Base-by-base conservation (phyloP, 2,329 filamentous ascomycete species). In the Aaosphaeria arxii region DNA sequence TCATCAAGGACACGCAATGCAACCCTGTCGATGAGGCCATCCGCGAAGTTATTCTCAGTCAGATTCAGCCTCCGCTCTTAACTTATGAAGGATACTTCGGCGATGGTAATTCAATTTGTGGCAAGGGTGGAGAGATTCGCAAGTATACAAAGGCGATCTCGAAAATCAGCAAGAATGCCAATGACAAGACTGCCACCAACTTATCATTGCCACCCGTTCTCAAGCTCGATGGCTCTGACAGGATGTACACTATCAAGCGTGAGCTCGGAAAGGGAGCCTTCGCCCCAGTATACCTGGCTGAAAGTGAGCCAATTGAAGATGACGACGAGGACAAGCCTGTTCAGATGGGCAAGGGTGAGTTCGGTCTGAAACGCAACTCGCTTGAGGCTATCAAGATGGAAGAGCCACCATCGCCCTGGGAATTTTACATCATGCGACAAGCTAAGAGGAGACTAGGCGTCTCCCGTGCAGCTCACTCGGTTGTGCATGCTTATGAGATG, bases 351-450 rank as follows among this genome's bases (percentile, higher is more conserved):
- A 84, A 82, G 60, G 80, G 84, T 30, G 71, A 77, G 9, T 83
- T 86, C 61, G 75, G 81, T n/a, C 62, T 77, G 7, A 74, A 74
- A 32, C 83, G 88, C 39, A 75, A 75, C 40, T 54, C 75, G 1
- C 78, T 94, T 4, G 91, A 96, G 70, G 94, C 94, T 1, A 78
- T 99, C 58, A 99, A 99, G 72, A 91, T 96, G 84, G 94, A 99
- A 72, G 82, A 87, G 31, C 90, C 91, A 1, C 89, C 92, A 0
- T 87, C 85, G 4, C 80, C 88, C 0, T 99, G 94, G 94, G 94
- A 99, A 66, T 99, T 97, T 65, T 88, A 96, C 72, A 95, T 99
- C 71, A 90, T 97, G 76, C 86, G 89, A 1, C 82, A 90, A 47
- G 84, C 88, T 1, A 89, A 92, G 54, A 76, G 81, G 24, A 87